These are phyloP conservation scores for Podospora conica DNA, from an alignment of 495 filamentous ascomycete genomes.

Conservation along the genomic window DNA sequence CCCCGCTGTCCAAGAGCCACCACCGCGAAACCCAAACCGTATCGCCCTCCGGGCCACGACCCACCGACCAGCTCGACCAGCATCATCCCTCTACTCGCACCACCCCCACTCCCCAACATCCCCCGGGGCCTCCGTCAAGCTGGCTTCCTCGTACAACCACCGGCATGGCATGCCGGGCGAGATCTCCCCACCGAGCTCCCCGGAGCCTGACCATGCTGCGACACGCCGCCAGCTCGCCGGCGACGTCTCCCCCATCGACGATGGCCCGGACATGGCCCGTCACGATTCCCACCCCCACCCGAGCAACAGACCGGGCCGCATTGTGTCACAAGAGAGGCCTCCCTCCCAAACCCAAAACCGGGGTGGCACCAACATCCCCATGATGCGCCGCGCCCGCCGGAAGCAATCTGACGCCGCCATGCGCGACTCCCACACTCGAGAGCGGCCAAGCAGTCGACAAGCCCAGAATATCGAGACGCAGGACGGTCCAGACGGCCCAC, in stretches of 20 bases:
- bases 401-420: conserved; percentile 37
- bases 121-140: conserved; percentile 24
- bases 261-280: conserved; percentile 34
- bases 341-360: conserved; percentile 18
- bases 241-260: conserved; percentile 51
- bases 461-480: conserved; percentile 17
- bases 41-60: conserved; percentile 28
- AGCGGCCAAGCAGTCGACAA: conserved; percentile 24
- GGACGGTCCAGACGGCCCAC: conserved; percentile 23
- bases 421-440: conserved; percentile 29
- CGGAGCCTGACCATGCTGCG: conserved; percentile 28
- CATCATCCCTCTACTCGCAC: conserved; percentile 37
- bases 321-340: conserved; percentile 4
- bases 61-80: conserved; percentile 33
- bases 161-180: conserved; percentile 29
- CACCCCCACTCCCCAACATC: conserved; percentile 19
- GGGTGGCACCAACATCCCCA: conserved; percentile 39
- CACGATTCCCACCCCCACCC: conserved; percentile 9
- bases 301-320: conserved; percentile 6
- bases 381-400: conserved; percentile 44
- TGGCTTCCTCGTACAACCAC: conserved; percentile 28
- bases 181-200: conserved; percentile 46
- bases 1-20: conserved; percentile 30
- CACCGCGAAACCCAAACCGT: conserved; percentile 29
- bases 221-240: conserved; percentile 23